Percentiles rank a stretch among this genome's conserved stretches.
phyloP scores from a whole-genome alignment of 75 land plant species.

The Cryptomeria japonica region DNA sequence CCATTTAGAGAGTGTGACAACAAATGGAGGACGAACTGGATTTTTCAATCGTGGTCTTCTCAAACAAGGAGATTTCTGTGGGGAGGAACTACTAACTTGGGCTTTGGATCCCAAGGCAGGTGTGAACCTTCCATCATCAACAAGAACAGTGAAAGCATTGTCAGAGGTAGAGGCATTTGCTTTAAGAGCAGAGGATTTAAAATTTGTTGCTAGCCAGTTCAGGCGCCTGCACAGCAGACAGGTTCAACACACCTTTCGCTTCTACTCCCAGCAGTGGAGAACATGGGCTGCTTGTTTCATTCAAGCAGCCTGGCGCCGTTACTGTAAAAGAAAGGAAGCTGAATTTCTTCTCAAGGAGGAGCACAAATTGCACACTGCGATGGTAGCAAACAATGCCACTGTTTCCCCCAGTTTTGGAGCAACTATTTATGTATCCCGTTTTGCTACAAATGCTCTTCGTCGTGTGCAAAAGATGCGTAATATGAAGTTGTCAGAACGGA shows the following conservation, averaged over 20 bases:
- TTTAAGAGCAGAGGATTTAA: constrained; percentile 60
- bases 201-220: constrained; percentile 71
- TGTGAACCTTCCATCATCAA: constrained; percentile 69
- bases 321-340: constrained; percentile 28
- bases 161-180: constrained; percentile 72
- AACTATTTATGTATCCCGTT: constrained; percentile 66
- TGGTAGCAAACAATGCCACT: constrained; percentile 9
- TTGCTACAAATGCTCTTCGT: constrained; percentile 68
- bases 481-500: neutral
- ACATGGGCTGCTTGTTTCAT: constrained; percentile 63
- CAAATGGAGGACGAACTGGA: constrained; percentile 87
- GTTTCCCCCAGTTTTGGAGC: constrained; percentile 56
- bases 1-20: constrained; percentile 75
- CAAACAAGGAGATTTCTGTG: constrained; percentile 80
- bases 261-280: constrained; percentile 59
- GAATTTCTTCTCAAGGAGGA: constrained; percentile 35
- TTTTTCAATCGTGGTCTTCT: constrained; percentile 61
- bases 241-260: constrained; percentile 56
- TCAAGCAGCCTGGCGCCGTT: constrained; percentile 59
- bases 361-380: constrained; percentile 7
- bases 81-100: constrained; percentile 91
- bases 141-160: constrained; percentile 71
- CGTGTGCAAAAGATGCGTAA: constrained; percentile 27
- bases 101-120: constrained; percentile 80
- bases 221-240: constrained; percentile 69